Base-by-base conservation (phyloP, 306 rosid genomes). In the Pyrus pyrifolia region DNA sequence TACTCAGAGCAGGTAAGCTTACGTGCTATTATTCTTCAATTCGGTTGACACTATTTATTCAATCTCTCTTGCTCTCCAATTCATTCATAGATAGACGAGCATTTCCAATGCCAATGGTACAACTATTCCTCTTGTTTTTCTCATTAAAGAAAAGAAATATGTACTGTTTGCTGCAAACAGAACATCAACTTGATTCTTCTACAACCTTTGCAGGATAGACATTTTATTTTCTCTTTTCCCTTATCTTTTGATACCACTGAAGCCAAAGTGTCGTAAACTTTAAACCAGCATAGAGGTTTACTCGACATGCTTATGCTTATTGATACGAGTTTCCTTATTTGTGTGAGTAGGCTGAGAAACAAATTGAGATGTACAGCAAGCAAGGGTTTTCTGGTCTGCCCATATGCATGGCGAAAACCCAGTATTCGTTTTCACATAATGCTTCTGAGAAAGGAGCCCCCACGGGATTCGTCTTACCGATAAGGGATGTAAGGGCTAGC, bases 381-480 rank as follows among this genome's bases (percentile, higher is more conserved):
- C 99, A 95, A 86, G 99, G 99, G 18, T 95, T 95, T 92, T 85
- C 96, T 2, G 87, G 84, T 13, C 92, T 92, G 69, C 97, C 97
- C 21, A 95, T 95, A 79, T 95, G 99, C 86, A 90, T 95, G 99
- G 96, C 97, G 0, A 95, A 95, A 83, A 95, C 97, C 11, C 99
- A 92, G 81, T 95, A 95, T 81, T 95, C 99, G 7, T 95, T 95
- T 86, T 92, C 99, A 38, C 86, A 95, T 81, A 83, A 90, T 66
- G 97, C 97, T 27, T 70, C 89, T 7, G 83, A 62, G 74, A 95
- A 95, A 81, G 99, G 99, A 83, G 99, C 97, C 1, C 97, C 99
- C 6, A 84, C 74, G 29, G 96, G 96, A 30, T 95, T 95, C 60
- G 74, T 85, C 77, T 75, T 95, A 59, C 98, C 98, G 14, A 88